phyloP scores from a whole-genome alignment of 1,139 yeast genomes.

The Hyphopichia buzzinii region DNA sequence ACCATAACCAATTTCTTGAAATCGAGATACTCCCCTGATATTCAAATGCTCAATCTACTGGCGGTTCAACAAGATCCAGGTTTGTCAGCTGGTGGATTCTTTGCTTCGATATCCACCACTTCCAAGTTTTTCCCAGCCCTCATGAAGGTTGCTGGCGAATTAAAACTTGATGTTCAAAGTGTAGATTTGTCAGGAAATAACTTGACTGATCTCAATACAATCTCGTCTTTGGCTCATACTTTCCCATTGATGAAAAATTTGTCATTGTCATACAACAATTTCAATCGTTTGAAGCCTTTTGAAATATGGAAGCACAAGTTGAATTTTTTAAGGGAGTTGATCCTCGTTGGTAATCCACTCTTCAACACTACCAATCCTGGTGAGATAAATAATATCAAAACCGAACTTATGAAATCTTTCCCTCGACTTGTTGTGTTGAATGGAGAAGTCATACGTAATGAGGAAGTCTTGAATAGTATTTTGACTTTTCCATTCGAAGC shows the following conservation, averaged over 20 bases:
- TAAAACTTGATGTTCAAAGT: constrained; percentile 59
- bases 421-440: constrained; percentile 80
- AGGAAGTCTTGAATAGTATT: constrained; percentile 51
- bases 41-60: constrained; percentile 70
- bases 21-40: constrained; percentile 63
- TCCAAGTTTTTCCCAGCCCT: constrained; percentile 90
- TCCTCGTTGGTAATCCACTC: constrained; percentile 78
- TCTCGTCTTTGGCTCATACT: constrained; percentile 67
- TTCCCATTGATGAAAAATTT: constrained; percentile 77
- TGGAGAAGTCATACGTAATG: constrained; percentile 76
- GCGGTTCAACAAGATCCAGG: constrained; percentile 64
- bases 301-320: constrained; percentile 82
- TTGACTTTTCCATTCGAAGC: constrained; percentile 55
- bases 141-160: constrained; percentile 72
- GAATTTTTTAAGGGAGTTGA: constrained; percentile 67
- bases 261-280: constrained; percentile 73
- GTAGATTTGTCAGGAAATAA: constrained; percentile 74
- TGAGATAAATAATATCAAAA: constrained; percentile 48
- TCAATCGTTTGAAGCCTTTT: constrained; percentile 55
- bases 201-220: constrained; percentile 57
- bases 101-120: constrained; percentile 54
- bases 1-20: constrained; percentile 60
- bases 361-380: constrained; percentile 27
- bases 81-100: constrained; percentile 62
- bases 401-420: constrained; percentile 67